Conservation (phyloP, 352 stramenopile species). For the Globisporangium irregulare region DNA sequence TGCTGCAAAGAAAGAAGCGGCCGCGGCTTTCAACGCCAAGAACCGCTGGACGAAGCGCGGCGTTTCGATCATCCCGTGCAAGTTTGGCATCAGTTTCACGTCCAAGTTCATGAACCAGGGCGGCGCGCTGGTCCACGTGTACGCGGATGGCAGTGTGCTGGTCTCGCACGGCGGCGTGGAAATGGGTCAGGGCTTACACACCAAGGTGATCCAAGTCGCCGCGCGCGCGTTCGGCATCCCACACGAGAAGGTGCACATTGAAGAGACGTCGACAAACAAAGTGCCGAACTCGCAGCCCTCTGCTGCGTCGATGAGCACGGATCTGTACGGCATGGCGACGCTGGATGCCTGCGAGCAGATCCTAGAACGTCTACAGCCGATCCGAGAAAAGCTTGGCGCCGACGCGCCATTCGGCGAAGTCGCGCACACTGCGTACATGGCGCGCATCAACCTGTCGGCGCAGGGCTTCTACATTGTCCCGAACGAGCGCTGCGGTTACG, state of each 20-base stretch:
- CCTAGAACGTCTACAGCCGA: slow-evolving; percentile 82
- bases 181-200: slow-evolving; percentile 97
- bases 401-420: slow-evolving; percentile 83
- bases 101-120: slow-evolving; percentile 98
- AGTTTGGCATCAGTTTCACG: slow-evolving; percentile 97
- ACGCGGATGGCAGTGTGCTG: slow-evolving; percentile 94
- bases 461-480: slow-evolving; percentile 96
- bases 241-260: slow-evolving; percentile 91
- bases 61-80: slow-evolving; percentile 77
- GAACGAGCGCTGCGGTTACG: slow-evolving; percentile 90
- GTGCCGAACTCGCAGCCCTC: slow-evolving; percentile 94
- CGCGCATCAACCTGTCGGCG: slow-evolving; percentile 92
- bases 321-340: slow-evolving; percentile 97
- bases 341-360: slow-evolving; percentile 96
- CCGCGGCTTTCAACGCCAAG: slow-evolving; percentile 88
- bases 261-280: slow-evolving; percentile 94
- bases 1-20: slow-evolving; percentile 51
- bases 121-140: slow-evolving; percentile 94
- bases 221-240: slow-evolving; percentile 92
- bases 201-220: slow-evolving; percentile 90
- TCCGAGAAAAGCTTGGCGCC: slow-evolving; percentile 67
- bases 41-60: slow-evolving; percentile 93
- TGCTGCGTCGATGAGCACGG: slow-evolving; percentile 94
- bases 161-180: slow-evolving; percentile 96
- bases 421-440: slow-evolving; percentile 89